Percentiles rank a stretch among this genome's conserved stretches.
phyloP scores from a whole-genome alignment of 2,329 filamentous ascomycete genomes.

The Nemania diffusa region DNA sequence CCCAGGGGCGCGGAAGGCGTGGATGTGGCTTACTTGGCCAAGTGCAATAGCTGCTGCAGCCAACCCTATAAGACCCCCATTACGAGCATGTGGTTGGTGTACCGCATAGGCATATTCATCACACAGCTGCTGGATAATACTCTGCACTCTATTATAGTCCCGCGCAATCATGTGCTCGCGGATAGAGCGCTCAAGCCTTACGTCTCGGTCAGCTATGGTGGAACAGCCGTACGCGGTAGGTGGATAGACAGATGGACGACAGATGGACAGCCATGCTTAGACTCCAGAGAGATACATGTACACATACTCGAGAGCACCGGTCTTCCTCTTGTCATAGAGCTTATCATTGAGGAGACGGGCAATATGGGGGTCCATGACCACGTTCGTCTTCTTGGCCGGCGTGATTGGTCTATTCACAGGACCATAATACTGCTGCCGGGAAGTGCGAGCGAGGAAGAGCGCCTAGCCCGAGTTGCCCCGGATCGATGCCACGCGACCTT shows the following conservation, averaged over 20 bases:
- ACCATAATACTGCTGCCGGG: slow-evolving; percentile 22
- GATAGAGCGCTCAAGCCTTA: slow-evolving; percentile 88
- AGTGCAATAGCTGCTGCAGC: slow-evolving; percentile 96
- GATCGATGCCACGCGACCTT: slow-evolving; percentile 6
- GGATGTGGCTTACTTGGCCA: slow-evolving; percentile 74
- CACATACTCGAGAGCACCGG: slow-evolving; percentile 91
- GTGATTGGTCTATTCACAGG: slow-evolving; percentile 9
- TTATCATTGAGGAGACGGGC: slow-evolving; percentile 96
- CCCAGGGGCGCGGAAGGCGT: slow-evolving; percentile 16
- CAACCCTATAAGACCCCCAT: slow-evolving; percentile 94
- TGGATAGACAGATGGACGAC: too few relatives aligned
- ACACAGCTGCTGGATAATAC: slow-evolving; percentile 94
- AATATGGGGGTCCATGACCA: slow-evolving; percentile 84
- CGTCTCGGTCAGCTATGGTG: slow-evolving; percentile 23
- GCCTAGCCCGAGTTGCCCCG: slow-evolving; percentile 12
- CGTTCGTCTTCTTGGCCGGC: slow-evolving; percentile 1
- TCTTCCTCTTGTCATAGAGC: slow-evolving; percentile 97
- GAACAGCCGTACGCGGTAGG: background rate
- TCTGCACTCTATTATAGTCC: slow-evolving; percentile 83
- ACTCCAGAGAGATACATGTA: background rate
- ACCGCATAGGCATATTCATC: slow-evolving; percentile 98
- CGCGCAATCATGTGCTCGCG: slow-evolving; percentile 81
- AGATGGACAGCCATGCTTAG: too few relatives aligned
- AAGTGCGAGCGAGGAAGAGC: slow-evolving; percentile 1
- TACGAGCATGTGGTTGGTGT: slow-evolving; percentile 94